Evolutionary conservation across 768 basidiomycete species (phyloP).

Genomic region (Amanita phalloides): DNA sequence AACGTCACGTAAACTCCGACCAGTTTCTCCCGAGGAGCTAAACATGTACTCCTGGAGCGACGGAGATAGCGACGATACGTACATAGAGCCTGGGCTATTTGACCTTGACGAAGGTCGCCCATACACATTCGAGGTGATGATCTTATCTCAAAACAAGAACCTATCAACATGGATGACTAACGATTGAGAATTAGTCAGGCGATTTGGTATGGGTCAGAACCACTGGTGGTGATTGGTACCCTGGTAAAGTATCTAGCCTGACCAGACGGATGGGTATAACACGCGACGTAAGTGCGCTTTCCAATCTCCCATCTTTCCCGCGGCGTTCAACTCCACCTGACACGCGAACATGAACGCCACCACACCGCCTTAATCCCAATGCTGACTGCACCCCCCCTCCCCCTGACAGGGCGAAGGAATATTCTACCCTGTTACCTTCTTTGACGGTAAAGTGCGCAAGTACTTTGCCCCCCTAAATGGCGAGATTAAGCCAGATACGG

Average conservation of each 20-base stretch:
- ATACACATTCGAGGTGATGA: conserved; percentile 40
- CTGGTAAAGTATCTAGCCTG: conserved; percentile 35
- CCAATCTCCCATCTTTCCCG: conserved; percentile 7
- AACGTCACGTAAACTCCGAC: conserved; percentile 16
- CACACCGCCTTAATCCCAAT: not conserved
- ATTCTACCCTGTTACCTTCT: conserved; percentile 43
- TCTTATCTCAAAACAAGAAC: conserved; percentile 9
- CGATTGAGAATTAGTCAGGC: conserved; percentile 22
- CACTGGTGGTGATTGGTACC: conserved; percentile 38
- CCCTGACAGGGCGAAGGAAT: conserved; percentile 32
- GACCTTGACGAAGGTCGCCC: conserved; percentile 41
- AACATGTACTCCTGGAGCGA: conserved; percentile 21
- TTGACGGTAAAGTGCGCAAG: conserved; percentile 36
- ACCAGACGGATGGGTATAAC: conserved; percentile 34
- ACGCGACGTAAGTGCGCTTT: conserved; percentile 26
- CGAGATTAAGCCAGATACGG: conserved; percentile 52
- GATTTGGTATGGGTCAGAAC: conserved; percentile 45
- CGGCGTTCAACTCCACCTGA: not conserved
- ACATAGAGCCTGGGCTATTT: conserved; percentile 20
- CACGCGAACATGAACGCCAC: not conserved
- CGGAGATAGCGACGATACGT: conserved; percentile 20
- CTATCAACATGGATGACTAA: conserved; percentile 1
- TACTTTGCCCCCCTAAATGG: conserved; percentile 57
- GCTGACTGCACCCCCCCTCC: not conserved
- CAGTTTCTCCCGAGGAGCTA: conserved; percentile 23